phyloP scores from a whole-genome alignment of 495 filamentous ascomycete species.

The Talaromyces stipitatus region DNA sequence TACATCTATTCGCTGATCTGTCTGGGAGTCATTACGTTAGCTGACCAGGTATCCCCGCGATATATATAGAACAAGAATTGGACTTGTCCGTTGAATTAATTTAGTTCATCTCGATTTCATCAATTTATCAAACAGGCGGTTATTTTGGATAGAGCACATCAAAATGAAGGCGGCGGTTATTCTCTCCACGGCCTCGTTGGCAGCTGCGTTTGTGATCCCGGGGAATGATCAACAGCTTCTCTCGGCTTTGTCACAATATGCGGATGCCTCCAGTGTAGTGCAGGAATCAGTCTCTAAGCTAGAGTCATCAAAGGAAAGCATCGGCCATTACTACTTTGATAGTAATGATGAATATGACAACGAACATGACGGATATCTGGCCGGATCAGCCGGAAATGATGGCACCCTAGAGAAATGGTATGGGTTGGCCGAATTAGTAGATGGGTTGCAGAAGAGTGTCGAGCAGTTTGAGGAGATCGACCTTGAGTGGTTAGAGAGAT shows the following conservation, averaged over 20 bases:
- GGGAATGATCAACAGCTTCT: constrained; percentile 3
- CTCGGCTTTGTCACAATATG: not conserved
- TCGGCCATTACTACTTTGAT: not conserved
- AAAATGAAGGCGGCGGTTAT: not conserved
- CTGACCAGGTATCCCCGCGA: not conserved
- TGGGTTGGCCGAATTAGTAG: not conserved
- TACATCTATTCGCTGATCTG: too few relatives aligned
- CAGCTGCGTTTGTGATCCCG: not conserved
- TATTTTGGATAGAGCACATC: not conserved
- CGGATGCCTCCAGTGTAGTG: not conserved
- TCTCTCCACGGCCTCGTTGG: not conserved
- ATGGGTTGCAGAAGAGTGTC: not conserved
- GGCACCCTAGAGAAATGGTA: not conserved
- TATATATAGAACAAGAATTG: too few relatives aligned
- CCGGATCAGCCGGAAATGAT: not conserved
- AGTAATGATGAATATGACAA: not conserved
- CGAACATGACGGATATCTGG: not conserved
- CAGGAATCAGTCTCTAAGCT: not conserved
- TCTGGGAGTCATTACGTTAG: not conserved
- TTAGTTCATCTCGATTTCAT: not conserved
- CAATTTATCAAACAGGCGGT: not conserved
- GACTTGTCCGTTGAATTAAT: not conserved
- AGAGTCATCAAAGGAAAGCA: not conserved
- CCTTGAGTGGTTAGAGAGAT: not conserved
- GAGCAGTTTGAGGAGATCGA: not conserved